Conservation (phyloP, 306 rosid genomes). For the Lathyrus oleraceus region DNA sequence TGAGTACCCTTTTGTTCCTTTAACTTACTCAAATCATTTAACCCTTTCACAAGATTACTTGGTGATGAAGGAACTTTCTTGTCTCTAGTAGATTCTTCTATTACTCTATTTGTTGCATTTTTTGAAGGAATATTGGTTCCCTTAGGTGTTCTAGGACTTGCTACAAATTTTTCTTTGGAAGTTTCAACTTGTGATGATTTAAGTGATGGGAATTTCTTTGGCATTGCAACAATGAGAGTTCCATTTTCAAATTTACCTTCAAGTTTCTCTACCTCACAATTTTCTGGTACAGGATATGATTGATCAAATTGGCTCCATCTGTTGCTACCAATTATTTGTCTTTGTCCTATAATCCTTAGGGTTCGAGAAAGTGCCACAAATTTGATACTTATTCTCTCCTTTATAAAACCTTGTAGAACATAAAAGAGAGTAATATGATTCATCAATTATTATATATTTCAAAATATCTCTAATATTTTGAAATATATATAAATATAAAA, state of each 20-base stretch:
- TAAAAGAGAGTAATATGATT: background rate
- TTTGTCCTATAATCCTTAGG: slow-evolving; percentile 45
- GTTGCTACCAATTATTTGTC: slow-evolving; percentile 37
- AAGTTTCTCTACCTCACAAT: slow-evolving; percentile 35
- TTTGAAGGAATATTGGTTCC: slow-evolving; percentile 31
- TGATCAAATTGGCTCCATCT: slow-evolving; percentile 49
- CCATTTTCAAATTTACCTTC: slow-evolving; percentile 41
- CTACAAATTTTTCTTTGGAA: slow-evolving; percentile 15
- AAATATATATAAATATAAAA: too few relatives aligned
- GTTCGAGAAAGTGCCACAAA: background rate
- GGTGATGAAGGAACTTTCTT: slow-evolving; percentile 10
- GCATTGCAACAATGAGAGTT: slow-evolving; percentile 53
- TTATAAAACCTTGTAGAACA: slow-evolving; percentile 48
- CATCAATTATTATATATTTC: background rate
- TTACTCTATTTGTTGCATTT: slow-evolving; percentile 11
- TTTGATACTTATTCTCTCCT: slow-evolving; percentile 47
- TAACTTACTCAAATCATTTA: slow-evolving; percentile 22
- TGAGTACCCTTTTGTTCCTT: slow-evolving; percentile 19
- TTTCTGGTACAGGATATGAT: slow-evolving; percentile 39
- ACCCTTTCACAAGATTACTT: slow-evolving; percentile 10
- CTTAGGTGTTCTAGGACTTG: slow-evolving; percentile 19
- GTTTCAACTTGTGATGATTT: slow-evolving; percentile 19
- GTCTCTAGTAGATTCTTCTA: slow-evolving; percentile 17
- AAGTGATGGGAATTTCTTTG: slow-evolving; percentile 42
- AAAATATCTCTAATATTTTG: too few relatives aligned